These are phyloP conservation scores for Pulveroboletus sp. DNA, from an alignment of 768 basidiomycete species.

Conservation along the genomic window DNA sequence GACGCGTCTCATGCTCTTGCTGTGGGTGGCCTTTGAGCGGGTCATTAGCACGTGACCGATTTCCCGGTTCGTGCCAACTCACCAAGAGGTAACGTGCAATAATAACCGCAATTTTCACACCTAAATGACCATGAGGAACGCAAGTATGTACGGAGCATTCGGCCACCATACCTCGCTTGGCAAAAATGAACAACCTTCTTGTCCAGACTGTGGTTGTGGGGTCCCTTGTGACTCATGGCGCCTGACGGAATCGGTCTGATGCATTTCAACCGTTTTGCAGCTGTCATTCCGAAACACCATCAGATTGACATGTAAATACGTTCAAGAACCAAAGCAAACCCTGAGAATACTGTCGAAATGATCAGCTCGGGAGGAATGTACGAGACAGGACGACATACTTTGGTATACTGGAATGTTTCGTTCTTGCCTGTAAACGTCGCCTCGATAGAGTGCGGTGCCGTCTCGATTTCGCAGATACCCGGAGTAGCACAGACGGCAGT, in stretches of 20 bases:
- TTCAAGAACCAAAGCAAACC: conserved; percentile 27
- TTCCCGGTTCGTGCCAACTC: neutral
- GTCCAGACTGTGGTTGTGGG: conserved; percentile 46
- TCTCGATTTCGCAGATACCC: conserved; percentile 53
- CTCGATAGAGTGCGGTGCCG: conserved; percentile 53
- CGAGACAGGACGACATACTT: conserved; percentile 34
- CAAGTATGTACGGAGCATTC: neutral
- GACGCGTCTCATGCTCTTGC: conserved; percentile 56
- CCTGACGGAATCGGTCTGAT: conserved; percentile 43
- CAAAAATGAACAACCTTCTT: conserved; percentile 49
- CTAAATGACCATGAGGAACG: conserved; percentile 22
- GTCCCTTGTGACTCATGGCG: conserved; percentile 39
- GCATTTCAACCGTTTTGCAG: conserved; percentile 48
- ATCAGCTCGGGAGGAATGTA: neutral
- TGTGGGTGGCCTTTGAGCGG: conserved; percentile 47
- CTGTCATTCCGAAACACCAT: conserved; percentile 22
- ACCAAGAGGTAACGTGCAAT: conserved; percentile 56
- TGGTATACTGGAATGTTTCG: conserved; percentile 62
- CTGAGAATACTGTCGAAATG: conserved; percentile 44
- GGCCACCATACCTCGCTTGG: conserved; percentile 36
- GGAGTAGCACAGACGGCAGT: conserved; percentile 35
- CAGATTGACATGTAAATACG: neutral
- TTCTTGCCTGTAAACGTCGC: conserved; percentile 57
- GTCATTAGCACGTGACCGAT: neutral
- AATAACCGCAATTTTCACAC: conserved; percentile 54